A percentile compares a stretch with the other conserved stretches of the same genome.
Evolutionary conservation across 176 grass and related monocot genomes (phyloP).

Genomic region (Aegilops sharonensis): DNA sequence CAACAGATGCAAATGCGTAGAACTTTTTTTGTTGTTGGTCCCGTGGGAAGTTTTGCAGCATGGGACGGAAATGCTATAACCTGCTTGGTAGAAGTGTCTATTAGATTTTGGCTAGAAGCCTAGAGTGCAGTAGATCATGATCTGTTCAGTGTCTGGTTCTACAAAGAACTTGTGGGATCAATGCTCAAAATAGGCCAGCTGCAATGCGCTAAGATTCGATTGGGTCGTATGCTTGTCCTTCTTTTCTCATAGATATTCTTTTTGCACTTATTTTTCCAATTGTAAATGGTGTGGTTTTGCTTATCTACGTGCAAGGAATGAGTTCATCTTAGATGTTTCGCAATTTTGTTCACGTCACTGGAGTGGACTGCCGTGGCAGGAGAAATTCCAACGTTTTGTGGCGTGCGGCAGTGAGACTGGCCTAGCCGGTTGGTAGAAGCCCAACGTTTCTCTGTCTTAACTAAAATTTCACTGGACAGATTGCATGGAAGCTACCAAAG

Average conservation of each 20-base stretch:
- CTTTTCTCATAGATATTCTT: neutral
- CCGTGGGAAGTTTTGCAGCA: constrained; percentile 34
- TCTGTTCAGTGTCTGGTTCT: neutral
- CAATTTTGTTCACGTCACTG: too few relatives aligned
- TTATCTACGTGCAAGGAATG: neutral
- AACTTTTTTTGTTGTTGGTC: constrained; percentile 6
- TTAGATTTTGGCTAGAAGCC: constrained; percentile 18
- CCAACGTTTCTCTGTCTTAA: too few relatives aligned
- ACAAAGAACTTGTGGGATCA: neutral
- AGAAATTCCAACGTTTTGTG: too few relatives aligned
- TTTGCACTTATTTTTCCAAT: neutral
- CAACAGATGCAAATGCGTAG: constrained; percentile 1
- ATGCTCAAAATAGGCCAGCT: neutral
- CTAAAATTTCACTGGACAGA: neutral
- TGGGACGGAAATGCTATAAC: constrained; percentile 14
- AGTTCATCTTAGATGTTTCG: too few relatives aligned
- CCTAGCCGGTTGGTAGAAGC: too few relatives aligned
- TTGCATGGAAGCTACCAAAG: neutral
- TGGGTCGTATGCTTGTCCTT: neutral
- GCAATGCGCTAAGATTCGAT: neutral
- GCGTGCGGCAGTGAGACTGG: too few relatives aligned
- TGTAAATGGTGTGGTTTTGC: neutral
- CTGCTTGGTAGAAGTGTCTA: neutral
- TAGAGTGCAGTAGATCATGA: constrained; percentile 12
- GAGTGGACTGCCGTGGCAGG: too few relatives aligned